Percentiles rank a stretch among this genome's conserved stretches.
phyloP scores from a whole-genome alignment of 805 yeast species.

The Metschnikowia aberdeeniae region DNA sequence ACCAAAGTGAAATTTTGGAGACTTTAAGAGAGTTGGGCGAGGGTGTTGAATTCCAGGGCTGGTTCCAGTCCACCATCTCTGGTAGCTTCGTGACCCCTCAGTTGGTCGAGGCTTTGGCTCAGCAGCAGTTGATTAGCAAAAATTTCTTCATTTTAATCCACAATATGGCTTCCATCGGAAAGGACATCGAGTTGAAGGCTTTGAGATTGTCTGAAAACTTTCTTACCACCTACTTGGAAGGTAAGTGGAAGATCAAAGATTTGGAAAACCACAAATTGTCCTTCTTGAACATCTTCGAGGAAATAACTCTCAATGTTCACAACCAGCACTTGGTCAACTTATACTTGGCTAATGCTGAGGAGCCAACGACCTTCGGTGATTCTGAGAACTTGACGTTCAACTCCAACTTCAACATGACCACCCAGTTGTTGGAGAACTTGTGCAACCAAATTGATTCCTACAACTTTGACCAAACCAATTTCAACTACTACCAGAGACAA shows the following conservation, averaged over 20 bases:
- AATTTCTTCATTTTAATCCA: constrained; percentile 58
- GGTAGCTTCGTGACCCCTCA: constrained; percentile 67
- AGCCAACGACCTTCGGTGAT: constrained; percentile 20
- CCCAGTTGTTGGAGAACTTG: constrained; percentile 55
- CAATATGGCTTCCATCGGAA: constrained; percentile 65
- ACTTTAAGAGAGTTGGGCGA: constrained; percentile 58
- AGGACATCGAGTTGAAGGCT: constrained; percentile 66
- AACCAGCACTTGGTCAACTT: constrained; percentile 66
- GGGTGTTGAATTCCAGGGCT: constrained; percentile 72
- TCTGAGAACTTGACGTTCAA: constrained; percentile 39
- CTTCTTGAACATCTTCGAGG: constrained; percentile 65
- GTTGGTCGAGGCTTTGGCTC: constrained; percentile 64
- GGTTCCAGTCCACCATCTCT: constrained; percentile 69
- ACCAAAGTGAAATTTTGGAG: constrained; percentile 63
- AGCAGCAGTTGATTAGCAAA: constrained; percentile 54
- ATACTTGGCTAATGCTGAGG: constrained; percentile 36
- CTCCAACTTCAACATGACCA: constrained; percentile 41
- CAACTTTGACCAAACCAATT: constrained; percentile 74
- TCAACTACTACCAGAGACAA: constrained; percentile 78
- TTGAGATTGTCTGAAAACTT: constrained; percentile 63
- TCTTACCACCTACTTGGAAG: constrained; percentile 50
- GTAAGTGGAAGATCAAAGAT: constrained; percentile 62
- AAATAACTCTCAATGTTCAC: constrained; percentile 60
- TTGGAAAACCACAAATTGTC: constrained; percentile 58
- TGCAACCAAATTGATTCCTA: constrained; percentile 68